A percentile compares a stretch with the other conserved stretches of the same genome.
phyloP scores from a whole-genome alignment of 345 rosid species.

The Euphorbia pulcherrima region DNA sequence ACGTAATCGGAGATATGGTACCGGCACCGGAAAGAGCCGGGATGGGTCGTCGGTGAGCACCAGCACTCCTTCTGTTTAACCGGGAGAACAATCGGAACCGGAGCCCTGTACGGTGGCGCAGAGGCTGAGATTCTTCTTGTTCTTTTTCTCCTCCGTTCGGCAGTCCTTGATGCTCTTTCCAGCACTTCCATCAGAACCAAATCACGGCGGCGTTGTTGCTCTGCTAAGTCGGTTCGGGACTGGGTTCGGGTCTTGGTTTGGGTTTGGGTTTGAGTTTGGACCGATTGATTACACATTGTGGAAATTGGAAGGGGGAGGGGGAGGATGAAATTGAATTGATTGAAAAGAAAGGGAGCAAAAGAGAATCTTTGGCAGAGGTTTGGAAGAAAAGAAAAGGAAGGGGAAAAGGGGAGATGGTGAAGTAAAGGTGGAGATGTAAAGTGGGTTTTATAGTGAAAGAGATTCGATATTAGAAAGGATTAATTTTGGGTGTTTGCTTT shows the following conservation, averaged over 20 bases:
- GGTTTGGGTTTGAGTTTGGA: no score
- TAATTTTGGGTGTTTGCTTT: conserved; percentile 11
- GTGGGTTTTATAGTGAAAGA: conserved; percentile 4
- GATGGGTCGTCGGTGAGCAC: conserved; percentile 74
- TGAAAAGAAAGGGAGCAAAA: conserved; percentile 3
- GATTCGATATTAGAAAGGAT: conserved; percentile 15
- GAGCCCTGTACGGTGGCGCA: not conserved
- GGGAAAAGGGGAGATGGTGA: conserved; percentile 15
- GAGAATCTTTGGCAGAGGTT: conserved; percentile 7
- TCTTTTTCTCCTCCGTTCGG: no score
- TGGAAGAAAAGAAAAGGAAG: conserved; percentile 22
- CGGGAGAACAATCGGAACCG: conserved; percentile 16
- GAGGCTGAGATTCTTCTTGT: not conserved
- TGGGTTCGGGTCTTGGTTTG: no score
- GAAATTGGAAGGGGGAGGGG: not conserved
- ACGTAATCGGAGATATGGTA: conserved; percentile 49
- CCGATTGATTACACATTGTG: conserved; percentile 24
- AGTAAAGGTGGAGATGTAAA: conserved; percentile 26
- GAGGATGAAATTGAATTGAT: not conserved
- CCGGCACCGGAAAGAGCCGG: conserved; percentile 80
- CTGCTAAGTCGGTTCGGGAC: conserved; percentile 10
- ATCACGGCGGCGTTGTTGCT: conserved; percentile 14
- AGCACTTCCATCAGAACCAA: conserved; percentile 20
- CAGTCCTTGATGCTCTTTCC: not conserved
- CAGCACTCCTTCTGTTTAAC: conserved; percentile 43